Percentiles rank a stretch among this genome's conserved stretches.
phyloP scores from a whole-genome alignment of 2,329 filamentous ascomycete genomes.

The Helotiales sp. region DNA sequence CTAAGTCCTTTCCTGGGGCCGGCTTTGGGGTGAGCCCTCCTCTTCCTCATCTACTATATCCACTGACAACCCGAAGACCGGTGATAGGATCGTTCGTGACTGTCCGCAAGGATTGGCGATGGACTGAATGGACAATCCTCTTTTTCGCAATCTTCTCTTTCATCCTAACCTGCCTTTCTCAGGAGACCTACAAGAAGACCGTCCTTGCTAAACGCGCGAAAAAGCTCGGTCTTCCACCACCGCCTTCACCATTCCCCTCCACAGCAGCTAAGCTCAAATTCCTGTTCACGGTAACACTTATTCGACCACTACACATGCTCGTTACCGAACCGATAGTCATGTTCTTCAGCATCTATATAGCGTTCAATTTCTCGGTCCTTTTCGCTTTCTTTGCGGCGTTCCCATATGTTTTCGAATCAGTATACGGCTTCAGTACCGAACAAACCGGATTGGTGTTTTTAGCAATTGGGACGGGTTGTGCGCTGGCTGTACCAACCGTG shows the following conservation, averaged over 20 bases:
- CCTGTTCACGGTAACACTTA: slow-evolving; percentile 34
- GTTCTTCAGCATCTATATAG: slow-evolving; percentile 37
- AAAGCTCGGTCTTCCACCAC: slow-evolving; percentile 42
- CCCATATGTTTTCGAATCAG: slow-evolving; percentile 38
- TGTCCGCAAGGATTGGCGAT: slow-evolving; percentile 49
- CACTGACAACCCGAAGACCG: slow-evolving; percentile 20
- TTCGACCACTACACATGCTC: slow-evolving; percentile 41
- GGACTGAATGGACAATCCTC: slow-evolving; percentile 52
- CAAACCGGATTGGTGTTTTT: slow-evolving; percentile 40
- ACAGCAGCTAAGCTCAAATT: slow-evolving; percentile 47
- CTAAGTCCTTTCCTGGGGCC: slow-evolving; percentile 55
- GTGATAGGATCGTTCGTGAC: slow-evolving; percentile 45
- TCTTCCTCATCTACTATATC: neutral
- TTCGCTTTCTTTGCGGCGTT: slow-evolving; percentile 43
- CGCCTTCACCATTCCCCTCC: slow-evolving; percentile 39
- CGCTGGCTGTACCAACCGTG: slow-evolving; percentile 45
- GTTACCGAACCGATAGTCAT: slow-evolving; percentile 38
- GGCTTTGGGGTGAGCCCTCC: slow-evolving; percentile 45
- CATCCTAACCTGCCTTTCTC: slow-evolving; percentile 43
- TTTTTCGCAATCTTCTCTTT: slow-evolving; percentile 49
- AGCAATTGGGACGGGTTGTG: slow-evolving; percentile 40
- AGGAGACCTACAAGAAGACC: slow-evolving; percentile 41
- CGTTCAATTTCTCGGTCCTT: slow-evolving; percentile 39
- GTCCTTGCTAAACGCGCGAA: slow-evolving; percentile 21
- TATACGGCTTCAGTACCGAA: slow-evolving; percentile 39